Base-by-base conservation (phyloP, 2,329 filamentous ascomycete species). In the Fusarium papillatum region DNA sequence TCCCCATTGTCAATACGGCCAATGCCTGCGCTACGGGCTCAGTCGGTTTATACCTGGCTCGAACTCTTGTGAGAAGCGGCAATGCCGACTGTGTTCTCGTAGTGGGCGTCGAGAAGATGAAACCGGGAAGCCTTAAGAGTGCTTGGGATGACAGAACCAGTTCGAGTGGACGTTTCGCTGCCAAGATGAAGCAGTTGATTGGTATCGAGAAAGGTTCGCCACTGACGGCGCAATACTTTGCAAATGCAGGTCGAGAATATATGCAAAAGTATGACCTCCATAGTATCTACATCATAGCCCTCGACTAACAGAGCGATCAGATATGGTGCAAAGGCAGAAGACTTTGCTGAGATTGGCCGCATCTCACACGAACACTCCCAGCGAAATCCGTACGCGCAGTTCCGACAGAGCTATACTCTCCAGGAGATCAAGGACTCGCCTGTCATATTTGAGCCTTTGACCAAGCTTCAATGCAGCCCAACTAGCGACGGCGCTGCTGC, bases 41-140 rank as follows among this genome's bases (percentile, higher is more conserved):
- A 7, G 98, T 96, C 0, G 97, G 96, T 11, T 87, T 98, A 69
- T 92, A 93, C 82, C 93, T 98, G 90, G 97, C 90, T 4, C 89
- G 95, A 38, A 95, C 93, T 66, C 90, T 97, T 83, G 93, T 98
- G 79, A 89, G 91, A 8, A 90, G 94, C 79, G 96, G 96, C 38
- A 94, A 91, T 19, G 94, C 95, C 2, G 95, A 98, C 85, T 98
- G 95, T 82, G 92, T 98, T n/a, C 87, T 98, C 71, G 96, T 98
- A 1, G 92, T 98, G 24, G 97, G 96, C 7, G 98, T 98, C 80
- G 97, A 98, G 89, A 98, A 98, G 91, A 98, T 98, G 96, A 95
- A 93, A 86, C 93, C 94, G 0, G 96, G 96, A 22, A 95, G 92
- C 78, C 88, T 98, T 76, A 93, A 96, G 87, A 90, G 88, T 69